These are phyloP conservation scores for Penicillium fuscoglaucum DNA, from an alignment of 2,329 filamentous ascomycete species.

Conservation along the genomic window DNA sequence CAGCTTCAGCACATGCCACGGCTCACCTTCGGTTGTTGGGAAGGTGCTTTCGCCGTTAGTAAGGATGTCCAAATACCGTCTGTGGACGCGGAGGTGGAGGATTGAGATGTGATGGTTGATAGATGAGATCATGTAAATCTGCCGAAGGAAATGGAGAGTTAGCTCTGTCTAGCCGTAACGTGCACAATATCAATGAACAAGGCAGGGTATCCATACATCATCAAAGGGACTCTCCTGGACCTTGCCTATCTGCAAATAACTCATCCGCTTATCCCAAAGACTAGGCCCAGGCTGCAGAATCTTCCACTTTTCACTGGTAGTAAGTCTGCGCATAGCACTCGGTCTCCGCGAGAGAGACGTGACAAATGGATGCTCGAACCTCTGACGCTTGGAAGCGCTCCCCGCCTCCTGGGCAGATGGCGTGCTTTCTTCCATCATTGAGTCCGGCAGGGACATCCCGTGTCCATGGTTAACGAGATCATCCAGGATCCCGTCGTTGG, in stretches of 20 bases:
- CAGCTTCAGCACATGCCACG: slow-evolving; percentile 55
- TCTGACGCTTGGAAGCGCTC: slow-evolving; percentile 41
- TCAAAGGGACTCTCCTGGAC: slow-evolving; percentile 49
- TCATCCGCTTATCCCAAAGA: slow-evolving; percentile 58
- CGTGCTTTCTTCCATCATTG: slow-evolving; percentile 28
- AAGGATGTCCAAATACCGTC: slow-evolving; percentile 57
- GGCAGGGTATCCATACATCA: slow-evolving; percentile 49
- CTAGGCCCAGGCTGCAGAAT: slow-evolving; percentile 51
- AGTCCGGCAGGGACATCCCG: slow-evolving; percentile 31
- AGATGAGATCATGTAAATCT: slow-evolving; percentile 63
- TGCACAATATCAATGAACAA: background rate
- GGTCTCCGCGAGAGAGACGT: slow-evolving; percentile 33
- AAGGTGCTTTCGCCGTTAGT: slow-evolving; percentile 44
- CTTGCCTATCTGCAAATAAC: slow-evolving; percentile 59
- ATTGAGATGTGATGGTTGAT: slow-evolving; percentile 64
- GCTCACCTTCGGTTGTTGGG: slow-evolving; percentile 31
- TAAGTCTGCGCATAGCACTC: slow-evolving; percentile 43
- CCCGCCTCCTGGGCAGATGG: slow-evolving; percentile 28
- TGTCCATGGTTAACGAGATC: slow-evolving; percentile 34
- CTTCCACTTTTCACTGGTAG: slow-evolving; percentile 55
- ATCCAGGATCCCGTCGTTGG: slow-evolving; percentile 39
- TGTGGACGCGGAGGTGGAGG: slow-evolving; percentile 59
- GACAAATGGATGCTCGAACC: slow-evolving; percentile 36
- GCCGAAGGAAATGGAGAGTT: slow-evolving; percentile 4
- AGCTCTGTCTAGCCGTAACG: background rate